Evolutionary conservation across 1,284 basidiomycete genomes (phyloP).

Genomic region (Irpex sp.): DNA sequence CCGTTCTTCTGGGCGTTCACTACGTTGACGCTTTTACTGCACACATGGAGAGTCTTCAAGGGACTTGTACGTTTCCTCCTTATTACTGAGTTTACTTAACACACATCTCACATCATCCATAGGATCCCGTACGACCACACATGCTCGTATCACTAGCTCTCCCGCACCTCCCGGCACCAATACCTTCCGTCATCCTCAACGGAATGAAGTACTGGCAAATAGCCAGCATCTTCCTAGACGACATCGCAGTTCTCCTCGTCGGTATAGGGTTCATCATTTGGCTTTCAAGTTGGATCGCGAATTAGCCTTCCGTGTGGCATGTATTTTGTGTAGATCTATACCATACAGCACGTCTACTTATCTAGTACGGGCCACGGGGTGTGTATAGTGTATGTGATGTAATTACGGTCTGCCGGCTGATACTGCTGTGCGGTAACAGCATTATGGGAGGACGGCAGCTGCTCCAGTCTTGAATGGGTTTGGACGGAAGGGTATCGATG

Average conservation of each 20-base stretch:
- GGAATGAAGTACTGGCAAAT: slow-evolving; percentile 65
- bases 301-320: slow-evolving; percentile 5
- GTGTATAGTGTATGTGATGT: background rate
- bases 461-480: slow-evolving; percentile 40
- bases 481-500: slow-evolving; percentile 16
- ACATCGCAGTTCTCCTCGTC: slow-evolving; percentile 61
- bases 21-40: slow-evolving; percentile 63
- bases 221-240: slow-evolving; percentile 61
- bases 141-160: slow-evolving; percentile 55
- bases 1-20: slow-evolving; percentile 79
- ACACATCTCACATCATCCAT: slow-evolving; percentile 7
- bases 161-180: slow-evolving; percentile 59
- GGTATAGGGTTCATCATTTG: slow-evolving; percentile 58
- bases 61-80: slow-evolving; percentile 51
- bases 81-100: background rate
- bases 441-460: slow-evolving; percentile 46
- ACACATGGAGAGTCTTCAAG: slow-evolving; percentile 66
- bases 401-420: background rate
- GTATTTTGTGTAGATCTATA: slow-evolving; percentile 3
- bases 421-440: too few species aligned
- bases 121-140: slow-evolving; percentile 61
- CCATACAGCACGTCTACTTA: slow-evolving; percentile 2
- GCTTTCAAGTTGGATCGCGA: slow-evolving; percentile 46
- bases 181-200: slow-evolving; percentile 59
- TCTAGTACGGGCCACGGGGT: background rate